phyloP scores from a whole-genome alignment of 2,329 filamentous ascomycete species.

The Leptosphaerulina australis region DNA sequence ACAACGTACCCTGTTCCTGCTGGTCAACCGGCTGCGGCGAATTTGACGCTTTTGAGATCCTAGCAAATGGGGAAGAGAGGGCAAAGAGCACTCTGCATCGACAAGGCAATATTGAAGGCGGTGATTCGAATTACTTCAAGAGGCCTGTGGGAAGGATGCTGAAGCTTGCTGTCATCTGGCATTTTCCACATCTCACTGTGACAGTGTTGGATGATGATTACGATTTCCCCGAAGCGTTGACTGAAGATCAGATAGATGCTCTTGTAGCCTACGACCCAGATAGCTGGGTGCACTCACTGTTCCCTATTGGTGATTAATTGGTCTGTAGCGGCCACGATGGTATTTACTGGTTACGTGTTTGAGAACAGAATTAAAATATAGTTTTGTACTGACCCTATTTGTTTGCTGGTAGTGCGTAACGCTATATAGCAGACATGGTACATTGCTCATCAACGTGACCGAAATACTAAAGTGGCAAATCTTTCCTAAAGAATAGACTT shows the following conservation, averaged over 20 bases:
- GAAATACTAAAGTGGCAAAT: too few species aligned
- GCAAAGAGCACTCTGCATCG: conserved; percentile 71
- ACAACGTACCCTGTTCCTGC: conserved; percentile 66
- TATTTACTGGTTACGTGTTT: background rate
- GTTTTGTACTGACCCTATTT: too few species aligned
- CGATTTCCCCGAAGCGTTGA: conserved; percentile 47
- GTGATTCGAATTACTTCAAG: conserved; percentile 73
- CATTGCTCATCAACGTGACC: too few species aligned
- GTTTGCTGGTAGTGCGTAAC: too few species aligned
- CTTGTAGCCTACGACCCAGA: conserved; percentile 45
- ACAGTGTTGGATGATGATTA: conserved; percentile 47
- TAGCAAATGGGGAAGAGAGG: conserved; percentile 67
- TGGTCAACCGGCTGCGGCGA: conserved; percentile 75
- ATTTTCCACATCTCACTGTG: conserved; percentile 42
- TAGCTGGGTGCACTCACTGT: conserved; percentile 49
- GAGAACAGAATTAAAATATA: background rate
- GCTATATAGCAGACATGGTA: too few species aligned
- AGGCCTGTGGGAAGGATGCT: conserved; percentile 66
- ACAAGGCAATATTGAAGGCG: conserved; percentile 64
- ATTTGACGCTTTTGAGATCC: conserved; percentile 75
- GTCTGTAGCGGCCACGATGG: too few species aligned
- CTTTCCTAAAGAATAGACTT: too few species aligned
- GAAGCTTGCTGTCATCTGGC: conserved; percentile 61
- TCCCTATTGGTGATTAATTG: conserved; percentile 42
- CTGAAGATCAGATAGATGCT: conserved; percentile 40